Percentiles rank a stretch among this genome's conserved stretches.
Conservation (phyloP, 106 monocot genomes). For the Dactylorhiza incarnata region DNA sequence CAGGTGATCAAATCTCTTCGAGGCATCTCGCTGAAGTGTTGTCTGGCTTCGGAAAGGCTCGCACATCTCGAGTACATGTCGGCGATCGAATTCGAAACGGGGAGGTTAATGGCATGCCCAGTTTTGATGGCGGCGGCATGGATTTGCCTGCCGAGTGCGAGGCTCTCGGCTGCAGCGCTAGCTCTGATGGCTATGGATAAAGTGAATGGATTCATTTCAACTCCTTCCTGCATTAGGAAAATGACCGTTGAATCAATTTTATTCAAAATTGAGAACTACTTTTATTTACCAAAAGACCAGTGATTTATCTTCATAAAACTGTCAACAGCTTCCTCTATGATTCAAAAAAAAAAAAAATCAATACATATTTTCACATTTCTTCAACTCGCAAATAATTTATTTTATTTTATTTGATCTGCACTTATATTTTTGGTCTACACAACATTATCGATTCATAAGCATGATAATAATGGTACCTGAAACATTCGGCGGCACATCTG, state of each 20-base stretch:
- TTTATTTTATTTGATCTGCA: no score
- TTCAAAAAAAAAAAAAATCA: no score
- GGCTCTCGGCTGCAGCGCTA: slow-evolving; percentile 20
- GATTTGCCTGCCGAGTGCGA: slow-evolving; percentile 39
- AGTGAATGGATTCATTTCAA: slow-evolving; percentile 35
- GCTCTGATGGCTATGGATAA: slow-evolving; percentile 54
- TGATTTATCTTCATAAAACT: not conserved
- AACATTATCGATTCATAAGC: not conserved
- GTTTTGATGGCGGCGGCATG: slow-evolving; percentile 35
- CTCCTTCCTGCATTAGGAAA: slow-evolving; percentile 30
- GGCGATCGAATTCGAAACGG: slow-evolving; percentile 46
- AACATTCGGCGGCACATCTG: slow-evolving; percentile 29
- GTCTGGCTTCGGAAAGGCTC: slow-evolving; percentile 31
- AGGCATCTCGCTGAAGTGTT: slow-evolving; percentile 39
- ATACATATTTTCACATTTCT: no score
- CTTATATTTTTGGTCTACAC: no score
- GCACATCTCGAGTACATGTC: slow-evolving; percentile 64
- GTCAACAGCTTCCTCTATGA: no score
- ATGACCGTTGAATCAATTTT: not conserved
- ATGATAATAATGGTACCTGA: slow-evolving; percentile 14
- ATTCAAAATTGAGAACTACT: not conserved
- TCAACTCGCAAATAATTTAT: no score
- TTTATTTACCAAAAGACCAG: not conserved
- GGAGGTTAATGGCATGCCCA: slow-evolving; percentile 19
- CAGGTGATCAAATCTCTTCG: slow-evolving; percentile 55